Evolutionary conservation across 164 flowering plant species (phyloP), one percentile per base, ranked within the genome.

Genomic region (Tetrastigma voinierianum): DNA sequence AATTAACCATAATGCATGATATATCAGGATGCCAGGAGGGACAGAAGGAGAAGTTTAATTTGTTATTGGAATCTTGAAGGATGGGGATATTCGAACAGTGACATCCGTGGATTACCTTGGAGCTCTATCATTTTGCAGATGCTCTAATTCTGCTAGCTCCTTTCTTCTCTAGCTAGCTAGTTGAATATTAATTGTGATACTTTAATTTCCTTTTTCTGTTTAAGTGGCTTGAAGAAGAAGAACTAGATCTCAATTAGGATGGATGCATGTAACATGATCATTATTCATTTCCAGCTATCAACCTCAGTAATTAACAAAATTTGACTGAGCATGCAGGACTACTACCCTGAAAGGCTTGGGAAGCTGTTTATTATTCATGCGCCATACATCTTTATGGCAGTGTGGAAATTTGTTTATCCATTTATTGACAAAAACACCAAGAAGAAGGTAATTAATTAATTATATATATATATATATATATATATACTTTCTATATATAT

Each of bases 401-500:
- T 77, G 10, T 93, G 97, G 97, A 93, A 88, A 77, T 61, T 84
- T 2, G 61, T 93, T 57, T 82, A 72, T 75, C 97, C 97, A 7
- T 86, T 93, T 64, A 88, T 93, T 12, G 96, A 90, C 78, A 66
- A 69, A 40, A 86, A 84, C 2, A 91, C 97, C 46, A 90, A 63
- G 77, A 77, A 82, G 67, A 91, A 93, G 93, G 98, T 93, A 69
- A 70, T n/a, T n/a, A n/a, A n/a, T n/a, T n/a, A n/a, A n/a, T n/a
- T n/a, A n/a, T n/a, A n/a, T n/a, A n/a, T n/a, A n/a, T n/a, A n/a
- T n/a, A n/a, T n/a, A n/a, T n/a, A n/a, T n/a, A n/a, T n/a, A n/a
- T n/a, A n/a, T n/a, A n/a, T n/a, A n/a, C n/a, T n/a, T n/a, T n/a
- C n/a, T n/a, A n/a, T n/a, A n/a, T n/a, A n/a, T n/a, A n/a, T n/a